phyloP scores from a whole-genome alignment of 2,329 filamentous ascomycete species.

The Cryphonectria naterciae region DNA sequence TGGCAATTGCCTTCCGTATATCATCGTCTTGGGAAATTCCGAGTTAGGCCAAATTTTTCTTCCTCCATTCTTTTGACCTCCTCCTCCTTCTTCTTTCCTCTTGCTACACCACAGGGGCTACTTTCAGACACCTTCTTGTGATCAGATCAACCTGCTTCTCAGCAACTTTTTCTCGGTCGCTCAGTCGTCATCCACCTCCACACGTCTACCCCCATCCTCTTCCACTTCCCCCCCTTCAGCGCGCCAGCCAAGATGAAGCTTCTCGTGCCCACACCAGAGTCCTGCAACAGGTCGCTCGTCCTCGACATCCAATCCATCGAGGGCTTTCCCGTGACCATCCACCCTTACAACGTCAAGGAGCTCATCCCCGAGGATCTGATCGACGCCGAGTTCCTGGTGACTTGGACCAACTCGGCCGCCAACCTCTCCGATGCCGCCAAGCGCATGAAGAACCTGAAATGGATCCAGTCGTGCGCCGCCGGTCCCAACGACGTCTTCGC shows the following conservation, averaged over 20 bases:
- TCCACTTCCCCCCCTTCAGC: not conserved
- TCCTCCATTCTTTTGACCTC: not conserved
- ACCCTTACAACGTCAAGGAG: conserved; percentile 62
- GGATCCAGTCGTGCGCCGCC: conserved; percentile 70
- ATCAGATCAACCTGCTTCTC: not conserved
- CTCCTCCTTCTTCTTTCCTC: not conserved
- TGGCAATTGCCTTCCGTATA: not conserved
- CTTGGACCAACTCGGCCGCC: conserved; percentile 61
- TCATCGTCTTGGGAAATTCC: not conserved
- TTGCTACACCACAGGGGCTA: not conserved
- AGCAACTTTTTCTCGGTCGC: not conserved
- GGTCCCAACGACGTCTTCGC: conserved; percentile 67
- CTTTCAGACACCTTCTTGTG: not conserved
- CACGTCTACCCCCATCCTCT: not conserved
- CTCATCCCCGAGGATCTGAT: conserved; percentile 59
- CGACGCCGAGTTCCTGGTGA: conserved; percentile 65
- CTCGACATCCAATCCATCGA: conserved; percentile 59
- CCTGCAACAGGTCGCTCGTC: conserved; percentile 26
- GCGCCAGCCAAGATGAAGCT: conserved; percentile 58
- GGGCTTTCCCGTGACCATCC: conserved; percentile 61
- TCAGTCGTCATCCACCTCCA: not conserved
- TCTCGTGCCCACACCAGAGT: conserved; percentile 64
- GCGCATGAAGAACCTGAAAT: conserved; percentile 60
- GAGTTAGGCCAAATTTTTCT: too few relatives aligned
- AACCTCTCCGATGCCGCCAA: conserved; percentile 63